Evolutionary conservation across 768 basidiomycete species (phyloP).

Genomic region (Kwoniella bestiolae): DNA sequence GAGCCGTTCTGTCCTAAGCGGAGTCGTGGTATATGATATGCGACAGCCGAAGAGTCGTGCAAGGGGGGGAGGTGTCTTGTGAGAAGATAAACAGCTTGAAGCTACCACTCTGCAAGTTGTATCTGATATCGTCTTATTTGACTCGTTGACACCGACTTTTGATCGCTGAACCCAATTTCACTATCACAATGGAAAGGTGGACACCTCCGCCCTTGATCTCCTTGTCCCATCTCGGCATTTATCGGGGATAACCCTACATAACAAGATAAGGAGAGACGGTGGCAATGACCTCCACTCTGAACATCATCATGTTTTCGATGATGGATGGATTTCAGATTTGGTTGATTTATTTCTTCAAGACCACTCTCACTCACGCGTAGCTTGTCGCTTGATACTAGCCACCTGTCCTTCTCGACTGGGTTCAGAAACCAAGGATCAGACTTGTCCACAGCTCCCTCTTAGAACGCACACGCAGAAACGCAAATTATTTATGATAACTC

Average conservation of each 20-base stretch:
- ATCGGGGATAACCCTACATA: constrained; percentile 9
- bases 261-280: neutral
- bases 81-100: neutral
- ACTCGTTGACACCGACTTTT: neutral
- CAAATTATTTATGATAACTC: too few relatives aligned
- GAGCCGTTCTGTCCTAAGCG: too few relatives aligned
- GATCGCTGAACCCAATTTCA: neutral
- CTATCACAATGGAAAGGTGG: neutral
- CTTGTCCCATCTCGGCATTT: constrained; percentile 5
- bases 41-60: neutral
- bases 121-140: neutral
- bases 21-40: too few relatives aligned
- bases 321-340: too few relatives aligned
- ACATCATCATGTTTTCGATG: neutral
- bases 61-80: neutral
- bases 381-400: too few relatives aligned
- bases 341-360: too few relatives aligned
- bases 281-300: constrained; percentile 13
- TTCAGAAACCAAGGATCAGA: too few relatives aligned
- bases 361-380: too few relatives aligned
- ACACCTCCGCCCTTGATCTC: neutral
- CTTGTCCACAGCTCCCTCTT: too few relatives aligned
- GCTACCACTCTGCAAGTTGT: neutral
- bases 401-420: too few relatives aligned
- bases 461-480: too few relatives aligned